Base-by-base conservation (phyloP, 805 yeast species). In the Blastobotrys attinorum region DNA sequence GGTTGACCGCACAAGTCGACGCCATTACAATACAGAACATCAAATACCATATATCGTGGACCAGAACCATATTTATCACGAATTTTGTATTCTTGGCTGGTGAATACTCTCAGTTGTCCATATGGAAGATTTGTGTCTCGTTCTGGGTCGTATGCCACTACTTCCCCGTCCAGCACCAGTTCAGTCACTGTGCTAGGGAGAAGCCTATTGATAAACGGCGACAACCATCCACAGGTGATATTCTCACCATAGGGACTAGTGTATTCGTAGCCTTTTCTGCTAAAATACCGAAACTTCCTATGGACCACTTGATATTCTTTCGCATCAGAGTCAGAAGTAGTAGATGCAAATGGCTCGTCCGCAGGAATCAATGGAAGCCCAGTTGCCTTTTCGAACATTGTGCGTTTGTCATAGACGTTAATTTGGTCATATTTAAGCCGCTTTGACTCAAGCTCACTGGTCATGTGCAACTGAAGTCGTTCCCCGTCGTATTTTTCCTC, bases 401-500 rank as follows among this genome's bases (percentile, higher is more conserved):
- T n/a, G n/a, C n/a, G n/a, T 31, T 56, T 53, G 11, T 25, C 29
- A 8, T 11, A 11, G 11, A 25, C 7, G 7, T 7, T 11, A 25
- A 25, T 11, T 11, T 25, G 29, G 29, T 25, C 29, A 11, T 25
- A 7, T 8, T 11, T 25, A 11, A 25, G 29, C 7, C 7, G 11
- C 29, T 8, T 11, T 25, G 7, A 7, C 29, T 25, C 29, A 25
- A 11, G 10, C 29, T 7, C 29, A 25, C 29, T 25, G 11, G 29
- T 25, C 65, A 78, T 76, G 59, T 90, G 98, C 37, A 88, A 51
- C 43, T 85, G 80, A 53, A 86, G 77, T 51, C 98, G 65, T 60
- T 90, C 97, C 2, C 97, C 98, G 61, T 90, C 97, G 65, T 88
- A 73, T 58, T 90, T 90, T 59, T 90, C 97, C 56, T 90, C 97